Evolutionary conservation across 768 basidiomycete species (phyloP).

Genomic region (Fibroporia radiculosa): DNA sequence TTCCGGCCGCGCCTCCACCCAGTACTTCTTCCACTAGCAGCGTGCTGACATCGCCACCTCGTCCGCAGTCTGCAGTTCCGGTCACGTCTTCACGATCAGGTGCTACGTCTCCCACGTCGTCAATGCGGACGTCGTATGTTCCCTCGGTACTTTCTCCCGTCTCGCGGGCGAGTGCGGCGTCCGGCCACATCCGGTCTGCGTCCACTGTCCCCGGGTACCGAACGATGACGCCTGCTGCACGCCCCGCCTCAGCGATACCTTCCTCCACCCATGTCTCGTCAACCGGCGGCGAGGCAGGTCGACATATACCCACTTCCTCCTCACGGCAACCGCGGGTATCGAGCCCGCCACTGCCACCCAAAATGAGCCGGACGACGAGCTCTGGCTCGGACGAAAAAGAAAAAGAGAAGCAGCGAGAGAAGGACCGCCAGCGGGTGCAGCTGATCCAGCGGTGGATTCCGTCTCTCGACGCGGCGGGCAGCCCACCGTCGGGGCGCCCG

Average conservation of each 20-base stretch:
- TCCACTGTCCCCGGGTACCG: constrained; percentile 44
- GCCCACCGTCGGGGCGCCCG: constrained; percentile 28
- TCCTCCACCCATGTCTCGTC: constrained; percentile 26
- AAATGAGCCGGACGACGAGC: constrained; percentile 38
- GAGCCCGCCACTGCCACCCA: constrained; percentile 40
- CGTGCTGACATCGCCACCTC: constrained; percentile 17
- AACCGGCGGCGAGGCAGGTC: constrained; percentile 6
- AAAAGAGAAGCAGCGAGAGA: constrained; percentile 27
- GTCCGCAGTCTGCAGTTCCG: constrained; percentile 18
- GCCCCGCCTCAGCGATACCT: constrained; percentile 35
- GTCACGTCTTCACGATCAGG: constrained; percentile 18
- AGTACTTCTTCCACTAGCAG: constrained; percentile 9
- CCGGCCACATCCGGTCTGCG: constrained; percentile 41
- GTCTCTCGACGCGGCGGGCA: constrained; percentile 21
- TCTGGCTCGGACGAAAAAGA: constrained; percentile 54
- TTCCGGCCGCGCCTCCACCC: constrained; percentile 23
- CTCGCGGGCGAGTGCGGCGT: constrained; percentile 44
- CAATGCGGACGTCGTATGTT: constrained; percentile 20
- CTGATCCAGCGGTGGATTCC: constrained; percentile 62
- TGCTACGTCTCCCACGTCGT: constrained; percentile 20
- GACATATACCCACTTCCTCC: constrained; percentile 18
- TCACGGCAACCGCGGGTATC: constrained; percentile 39
- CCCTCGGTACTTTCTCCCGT: constrained; percentile 35
- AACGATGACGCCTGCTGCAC: constrained; percentile 37
- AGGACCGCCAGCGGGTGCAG: constrained; percentile 21